Percentiles rank a stretch among this genome's conserved stretches.
These are phyloP conservation scores for Gardenia jasminoides DNA, from an alignment of 257 asterid species.

Conservation along the genomic window DNA sequence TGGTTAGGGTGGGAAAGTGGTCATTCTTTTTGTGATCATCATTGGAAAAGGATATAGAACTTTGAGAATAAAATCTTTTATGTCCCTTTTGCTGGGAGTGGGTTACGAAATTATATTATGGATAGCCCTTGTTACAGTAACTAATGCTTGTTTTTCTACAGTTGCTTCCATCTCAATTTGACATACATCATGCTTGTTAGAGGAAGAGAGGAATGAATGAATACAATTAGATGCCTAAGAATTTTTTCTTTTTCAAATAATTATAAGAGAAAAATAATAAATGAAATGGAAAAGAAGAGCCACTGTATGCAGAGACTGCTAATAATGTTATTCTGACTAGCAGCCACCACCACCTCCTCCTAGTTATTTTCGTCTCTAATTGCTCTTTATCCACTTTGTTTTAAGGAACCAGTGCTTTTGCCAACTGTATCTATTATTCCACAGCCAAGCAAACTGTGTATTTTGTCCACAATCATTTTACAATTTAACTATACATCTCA, in stretches of 20 bases:
- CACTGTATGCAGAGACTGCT: conserved; percentile 58
- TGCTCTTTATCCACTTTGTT: conserved; percentile 24
- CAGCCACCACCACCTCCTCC: conserved; percentile 29
- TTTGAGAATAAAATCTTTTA: not conserved
- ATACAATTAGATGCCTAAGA: conserved; percentile 39
- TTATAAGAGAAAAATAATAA: conserved; percentile 1
- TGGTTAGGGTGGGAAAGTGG: not conserved
- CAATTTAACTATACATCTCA: not conserved
- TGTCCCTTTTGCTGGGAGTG: not conserved
- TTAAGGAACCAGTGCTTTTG: conserved; percentile 21
- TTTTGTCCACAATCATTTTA: conserved; percentile 28
- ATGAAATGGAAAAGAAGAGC: conserved; percentile 33
- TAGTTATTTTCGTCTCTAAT: conserved; percentile 19
- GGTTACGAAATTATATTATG: not conserved
- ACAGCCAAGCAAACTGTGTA: conserved; percentile 89
- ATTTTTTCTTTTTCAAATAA: not conserved
- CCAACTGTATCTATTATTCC: conserved; percentile 50
- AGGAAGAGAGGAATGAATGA: conserved; percentile 52
- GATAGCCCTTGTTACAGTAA: conserved; percentile 28
- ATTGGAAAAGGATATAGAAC: not conserved
- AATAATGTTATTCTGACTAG: conserved; percentile 69
- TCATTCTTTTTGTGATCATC: not conserved
- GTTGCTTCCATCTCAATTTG: conserved; percentile 21
- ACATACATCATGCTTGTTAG: conserved; percentile 50
- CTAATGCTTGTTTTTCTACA: not conserved